Evolutionary conservation across 192 early-diverging fungal genomes (phyloP), one percentile per base, ranked within the genome.

Genomic region (Umbelopsis sp.): DNA sequence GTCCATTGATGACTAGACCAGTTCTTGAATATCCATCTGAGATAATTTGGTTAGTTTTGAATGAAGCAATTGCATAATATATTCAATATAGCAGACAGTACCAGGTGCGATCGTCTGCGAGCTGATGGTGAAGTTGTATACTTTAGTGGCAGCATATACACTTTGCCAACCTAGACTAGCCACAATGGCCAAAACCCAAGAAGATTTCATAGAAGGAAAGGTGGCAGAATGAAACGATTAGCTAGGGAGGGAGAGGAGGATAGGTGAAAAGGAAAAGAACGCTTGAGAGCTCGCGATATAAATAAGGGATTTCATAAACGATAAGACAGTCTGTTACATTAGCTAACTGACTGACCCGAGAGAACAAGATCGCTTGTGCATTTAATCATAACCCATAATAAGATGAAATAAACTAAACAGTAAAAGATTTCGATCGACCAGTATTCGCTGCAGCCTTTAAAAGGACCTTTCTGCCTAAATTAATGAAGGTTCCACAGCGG

Each of bases 1-100:
- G 81, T 49, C 82, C 83, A 51, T 85, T 85, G 65, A 71, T 29
- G 12, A 59, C 54, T 17, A 59, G 53, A 45, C 66, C 66, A 24
- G 17, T 10, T 67, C 66, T 67, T 67, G 66, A 44, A 21, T 16
- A 67, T 2, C 45, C 66, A 67, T 67, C 66, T 67, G 22, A 7
- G 16, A 21, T 1, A 44, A 49, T 3, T 49, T 3, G 17, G n/a
- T 49, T 17, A 17, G 16, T n/a, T 49, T 49, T n/a, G 47, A 21
- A 17, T 21, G n/a, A 17, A n/a, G n/a, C 5, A 49, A 49, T 16
- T 49, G n/a, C 38, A 41, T 41, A 1, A 41, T 41, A 41, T 3
- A 5, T 8, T 11, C 38, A 41, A 0, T 41, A 41, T 41, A 11
- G 38, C 5, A 5, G 4, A 16, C 6, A 4, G n/a, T 47, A 67